A percentile compares a stretch with the other conserved stretches of the same genome.
Conservation (phyloP, 805 yeast species). For the Saturnispora besseyi region DNA sequence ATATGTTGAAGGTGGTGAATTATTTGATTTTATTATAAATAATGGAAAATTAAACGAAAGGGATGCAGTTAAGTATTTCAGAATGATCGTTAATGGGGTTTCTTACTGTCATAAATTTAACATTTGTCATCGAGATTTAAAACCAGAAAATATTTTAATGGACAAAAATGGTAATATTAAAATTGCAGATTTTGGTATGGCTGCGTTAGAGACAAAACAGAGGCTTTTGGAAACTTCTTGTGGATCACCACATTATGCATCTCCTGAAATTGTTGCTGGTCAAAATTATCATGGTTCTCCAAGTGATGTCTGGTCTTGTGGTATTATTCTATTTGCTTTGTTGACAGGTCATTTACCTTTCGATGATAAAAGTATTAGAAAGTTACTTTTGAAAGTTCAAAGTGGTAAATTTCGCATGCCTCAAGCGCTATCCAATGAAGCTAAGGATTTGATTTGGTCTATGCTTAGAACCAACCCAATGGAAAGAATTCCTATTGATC, state of each 20-base stretch:
- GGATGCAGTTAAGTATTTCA: constrained; percentile 70
- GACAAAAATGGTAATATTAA: constrained; percentile 61
- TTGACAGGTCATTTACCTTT: constrained; percentile 77
- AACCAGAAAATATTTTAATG: constrained; percentile 68
- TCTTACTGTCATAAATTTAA: constrained; percentile 76
- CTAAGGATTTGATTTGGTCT: constrained; percentile 52
- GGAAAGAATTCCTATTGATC: constrained; percentile 58
- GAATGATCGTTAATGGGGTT: constrained; percentile 70
- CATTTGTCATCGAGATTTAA: constrained; percentile 74
- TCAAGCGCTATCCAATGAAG: constrained; percentile 48
- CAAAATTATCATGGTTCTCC: constrained; percentile 75
- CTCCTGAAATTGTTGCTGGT: constrained; percentile 79
- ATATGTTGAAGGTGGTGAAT: constrained; percentile 83
- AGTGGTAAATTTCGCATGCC: constrained; percentile 73
- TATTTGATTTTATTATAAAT: constrained; percentile 64
- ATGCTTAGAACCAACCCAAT: constrained; percentile 67
- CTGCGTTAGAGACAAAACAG: constrained; percentile 68
- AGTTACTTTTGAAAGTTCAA: constrained; percentile 63
- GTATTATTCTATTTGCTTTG: constrained; percentile 70
- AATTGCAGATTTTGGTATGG: constrained; percentile 86
- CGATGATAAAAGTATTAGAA: constrained; percentile 73
- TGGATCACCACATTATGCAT: constrained; percentile 85
- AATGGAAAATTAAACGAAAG: constrained; percentile 61
- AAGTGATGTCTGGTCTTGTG: constrained; percentile 85
- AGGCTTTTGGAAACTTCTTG: constrained; percentile 70